These are phyloP conservation scores for Xylaria hypoxylon DNA, from an alignment of 2,329 filamentous ascomycete genomes.

Conservation along the genomic window DNA sequence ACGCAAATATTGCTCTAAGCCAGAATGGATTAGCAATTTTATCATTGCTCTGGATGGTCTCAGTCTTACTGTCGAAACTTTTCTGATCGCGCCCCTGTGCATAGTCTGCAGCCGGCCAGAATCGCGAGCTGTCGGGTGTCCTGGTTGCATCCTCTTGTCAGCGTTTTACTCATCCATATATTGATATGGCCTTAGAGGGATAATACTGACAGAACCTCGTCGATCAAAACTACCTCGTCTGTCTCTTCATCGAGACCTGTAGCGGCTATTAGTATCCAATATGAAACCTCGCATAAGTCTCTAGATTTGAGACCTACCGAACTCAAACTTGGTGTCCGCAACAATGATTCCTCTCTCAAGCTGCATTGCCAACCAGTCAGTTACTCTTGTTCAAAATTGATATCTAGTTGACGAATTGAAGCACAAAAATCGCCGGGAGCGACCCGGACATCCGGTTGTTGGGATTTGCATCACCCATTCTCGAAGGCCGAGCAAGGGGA, in stretches of 20 bases:
- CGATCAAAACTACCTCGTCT: constrained; percentile 78
- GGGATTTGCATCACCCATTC: neutral
- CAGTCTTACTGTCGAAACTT: constrained; percentile 76
- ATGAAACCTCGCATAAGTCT: neutral
- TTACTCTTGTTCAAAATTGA: no score
- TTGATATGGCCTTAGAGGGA: neutral
- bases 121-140: constrained; percentile 53
- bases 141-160: constrained; percentile 29
- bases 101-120: constrained; percentile 84
- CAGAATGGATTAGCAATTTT: constrained; percentile 19
- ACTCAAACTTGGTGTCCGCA: constrained; percentile 68
- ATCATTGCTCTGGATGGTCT: neutral
- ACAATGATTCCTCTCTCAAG: constrained; percentile 77
- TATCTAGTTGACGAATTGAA: neutral
- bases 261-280: constrained; percentile 15
- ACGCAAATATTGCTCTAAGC: constrained; percentile 38
- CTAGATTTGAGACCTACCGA: constrained; percentile 32
- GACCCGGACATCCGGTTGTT: neutral
- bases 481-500: neutral
- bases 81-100: constrained; percentile 79
- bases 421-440: neutral
- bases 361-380: constrained; percentile 20
- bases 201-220: constrained; percentile 74
- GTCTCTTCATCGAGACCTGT: constrained; percentile 67
- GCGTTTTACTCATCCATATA: neutral